These are phyloP conservation scores for Pichia sp. DNA, from an alignment of 1,139 yeast species.

Conservation along the genomic window DNA sequence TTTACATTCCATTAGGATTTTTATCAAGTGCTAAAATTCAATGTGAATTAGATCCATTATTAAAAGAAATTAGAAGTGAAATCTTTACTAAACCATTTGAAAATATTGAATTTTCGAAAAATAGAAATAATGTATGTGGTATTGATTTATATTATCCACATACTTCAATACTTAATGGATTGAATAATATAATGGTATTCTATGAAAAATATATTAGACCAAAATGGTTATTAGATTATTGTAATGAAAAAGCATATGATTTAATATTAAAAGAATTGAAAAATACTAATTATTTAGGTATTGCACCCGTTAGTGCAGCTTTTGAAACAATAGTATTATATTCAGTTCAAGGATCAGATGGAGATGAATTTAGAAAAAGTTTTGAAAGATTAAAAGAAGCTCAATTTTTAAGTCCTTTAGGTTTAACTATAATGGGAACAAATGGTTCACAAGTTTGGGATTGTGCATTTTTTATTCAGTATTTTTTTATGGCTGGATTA, in stretches of 20 bases:
- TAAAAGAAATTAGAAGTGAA: slow-evolving; percentile 64
- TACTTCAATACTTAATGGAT: slow-evolving; percentile 55
- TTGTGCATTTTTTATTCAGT: slow-evolving; percentile 84
- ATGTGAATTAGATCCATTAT: slow-evolving; percentile 59
- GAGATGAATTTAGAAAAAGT: slow-evolving; percentile 53
- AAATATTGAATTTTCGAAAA: slow-evolving; percentile 56
- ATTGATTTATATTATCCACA: slow-evolving; percentile 94
- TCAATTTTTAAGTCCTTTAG: slow-evolving; percentile 80
- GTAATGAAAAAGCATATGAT: slow-evolving; percentile 51
- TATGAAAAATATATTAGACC: slow-evolving; percentile 76
- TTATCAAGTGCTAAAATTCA: slow-evolving; percentile 51
- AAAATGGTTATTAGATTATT: slow-evolving; percentile 52
- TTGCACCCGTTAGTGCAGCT: slow-evolving; percentile 93
- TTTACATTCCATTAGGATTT: slow-evolving; percentile 84
- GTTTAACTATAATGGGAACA: slow-evolving; percentile 93
- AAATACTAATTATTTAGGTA: slow-evolving; percentile 77
- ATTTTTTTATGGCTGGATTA: slow-evolving; percentile 71
- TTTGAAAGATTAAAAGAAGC: slow-evolving; percentile 66
- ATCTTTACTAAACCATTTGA: slow-evolving; percentile 65
- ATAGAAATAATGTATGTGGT: slow-evolving; percentile 84
- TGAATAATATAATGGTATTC: slow-evolving; percentile 51
- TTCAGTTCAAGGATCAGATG: slow-evolving; percentile 64
- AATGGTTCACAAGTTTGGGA: slow-evolving; percentile 99
- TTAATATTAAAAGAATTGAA: slow-evolving; percentile 65
- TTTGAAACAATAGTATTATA: slow-evolving; percentile 67